Base-by-base conservation (phyloP, 2,329 filamentous ascomycete species). In the Diaporthe ampelina region DNA sequence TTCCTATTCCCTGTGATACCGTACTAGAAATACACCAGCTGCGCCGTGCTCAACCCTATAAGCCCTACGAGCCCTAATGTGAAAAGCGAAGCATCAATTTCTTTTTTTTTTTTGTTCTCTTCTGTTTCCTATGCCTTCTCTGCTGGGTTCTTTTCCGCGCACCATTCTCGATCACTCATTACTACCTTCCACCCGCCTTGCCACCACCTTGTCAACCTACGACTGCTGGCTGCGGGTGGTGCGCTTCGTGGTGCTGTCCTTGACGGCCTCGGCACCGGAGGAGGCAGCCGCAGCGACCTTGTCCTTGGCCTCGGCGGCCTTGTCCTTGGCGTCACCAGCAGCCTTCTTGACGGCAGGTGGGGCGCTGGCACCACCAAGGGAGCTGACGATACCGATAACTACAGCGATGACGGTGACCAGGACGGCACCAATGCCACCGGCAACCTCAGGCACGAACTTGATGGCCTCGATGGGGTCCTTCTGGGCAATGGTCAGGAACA, bases 391-490 rank as follows among this genome's bases (percentile, higher is more conserved):
- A 79, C 91, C 89, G 76, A 94, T 85, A 77, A 97, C 84, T 77
- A 98, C 80, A 78, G 93, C 91, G 76, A 97, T 82, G 78, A 97
- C 81, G 65, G 93, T 91, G 73, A 95, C 86, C 59, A 92, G 82
- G 77, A 95, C 83, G 78, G 92, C 94, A 81, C 88, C 93, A 81
- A 97, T 86, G 81, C 91, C 94, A 81, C 92, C 95, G 77, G 95
- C 94, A 79, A 97, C 93, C 86, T 98, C 97, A 78, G 97, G 97
- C 77, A 98, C 94, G 80, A 95, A 94, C 87, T 94, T 94, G 86
- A 95, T 87, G 70, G 95, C 95, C 86, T 95, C 89, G 78, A 98
- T 80, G 74, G 95, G 95, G 85, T 97, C 93, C 80, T 91, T 90
- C 88, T 94, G 91, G 83, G 87, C 94, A 80, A 98, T 92, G 79